phyloP scores from a whole-genome alignment of 2,329 filamentous ascomycete species.

The Aspergillus sp. region DNA sequence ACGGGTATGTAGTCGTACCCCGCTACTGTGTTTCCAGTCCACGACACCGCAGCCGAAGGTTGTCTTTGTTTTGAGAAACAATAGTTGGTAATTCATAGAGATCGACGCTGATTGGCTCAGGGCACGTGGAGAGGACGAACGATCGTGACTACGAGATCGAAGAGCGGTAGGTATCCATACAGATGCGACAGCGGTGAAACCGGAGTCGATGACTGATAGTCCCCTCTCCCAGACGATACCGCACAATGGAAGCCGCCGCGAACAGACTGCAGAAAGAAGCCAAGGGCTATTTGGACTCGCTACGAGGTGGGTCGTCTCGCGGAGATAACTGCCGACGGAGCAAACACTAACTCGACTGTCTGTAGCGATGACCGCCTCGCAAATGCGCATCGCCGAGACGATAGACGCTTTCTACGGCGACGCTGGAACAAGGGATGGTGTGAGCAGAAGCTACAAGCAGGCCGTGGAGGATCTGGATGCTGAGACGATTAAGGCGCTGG shows the following conservation, averaged over 20 bases:
- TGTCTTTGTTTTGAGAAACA: background rate
- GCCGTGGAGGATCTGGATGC: slow-evolving; percentile 96
- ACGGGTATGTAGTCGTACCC: slow-evolving; percentile 58
- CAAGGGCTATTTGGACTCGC: slow-evolving; percentile 93
- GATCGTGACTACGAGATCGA: slow-evolving; percentile 99
- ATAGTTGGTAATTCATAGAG: background rate
- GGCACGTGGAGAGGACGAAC: slow-evolving; percentile 97
- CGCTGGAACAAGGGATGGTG: slow-evolving; percentile 88
- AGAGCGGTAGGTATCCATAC: slow-evolving; percentile 60
- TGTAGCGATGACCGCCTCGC: slow-evolving; percentile 93
- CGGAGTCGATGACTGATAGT: background rate
- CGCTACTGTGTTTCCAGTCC: slow-evolving; percentile 1
- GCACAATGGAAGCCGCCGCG: slow-evolving; percentile 94
- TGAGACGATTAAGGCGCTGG: slow-evolving; percentile 96
- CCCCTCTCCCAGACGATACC: slow-evolving; percentile 67
- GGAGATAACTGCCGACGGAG: background rate
- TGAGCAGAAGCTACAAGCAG: slow-evolving; percentile 96
- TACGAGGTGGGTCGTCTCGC: slow-evolving; percentile 64
- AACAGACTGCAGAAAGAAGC: slow-evolving; percentile 94
- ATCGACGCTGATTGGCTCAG: slow-evolving; percentile 36
- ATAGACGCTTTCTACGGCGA: slow-evolving; percentile 99
- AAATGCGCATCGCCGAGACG: slow-evolving; percentile 70
- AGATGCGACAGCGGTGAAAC: background rate
- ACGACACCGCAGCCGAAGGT: too few species aligned
- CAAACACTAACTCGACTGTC: background rate